phyloP scores from a whole-genome alignment of 1,139 yeast species.

The Wickerhamomyces sp. region DNA sequence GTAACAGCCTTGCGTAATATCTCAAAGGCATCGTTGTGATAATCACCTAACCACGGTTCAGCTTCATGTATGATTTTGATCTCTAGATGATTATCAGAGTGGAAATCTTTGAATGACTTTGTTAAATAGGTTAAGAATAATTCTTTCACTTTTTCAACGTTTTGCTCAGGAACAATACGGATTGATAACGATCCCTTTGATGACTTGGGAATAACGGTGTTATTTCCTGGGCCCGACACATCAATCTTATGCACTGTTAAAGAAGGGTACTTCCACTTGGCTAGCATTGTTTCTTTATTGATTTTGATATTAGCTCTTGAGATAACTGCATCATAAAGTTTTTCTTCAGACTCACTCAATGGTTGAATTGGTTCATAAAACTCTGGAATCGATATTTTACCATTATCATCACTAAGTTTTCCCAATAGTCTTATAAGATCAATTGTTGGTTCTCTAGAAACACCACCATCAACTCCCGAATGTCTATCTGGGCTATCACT shows the following conservation, averaged over 20 bases:
- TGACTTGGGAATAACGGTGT: constrained; percentile 82
- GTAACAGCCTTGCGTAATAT: constrained; percentile 56
- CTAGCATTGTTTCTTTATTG: constrained; percentile 50
- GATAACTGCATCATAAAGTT: constrained; percentile 57
- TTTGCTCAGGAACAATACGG: constrained; percentile 88
- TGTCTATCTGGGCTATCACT: constrained; percentile 85
- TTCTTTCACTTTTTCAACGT: constrained; percentile 51
- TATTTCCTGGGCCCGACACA: constrained; percentile 87
- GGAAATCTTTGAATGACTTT: constrained; percentile 40
- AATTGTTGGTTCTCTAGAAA: constrained; percentile 81
- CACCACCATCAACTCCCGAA: constrained; percentile 96
- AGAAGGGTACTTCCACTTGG: constrained; percentile 92
- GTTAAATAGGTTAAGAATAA: constrained; percentile 45
- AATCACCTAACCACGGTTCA: constrained; percentile 95
- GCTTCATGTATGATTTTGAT: constrained; percentile 74
- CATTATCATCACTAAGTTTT: constrained; percentile 52
- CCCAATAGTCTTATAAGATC: constrained; percentile 74
- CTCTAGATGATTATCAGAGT: constrained; percentile 56
- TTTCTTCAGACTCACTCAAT: constrained; percentile 50
- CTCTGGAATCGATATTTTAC: constrained; percentile 60
- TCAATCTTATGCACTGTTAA: constrained; percentile 81
- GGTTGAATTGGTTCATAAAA: constrained; percentile 66
- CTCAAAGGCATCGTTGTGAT: constrained; percentile 66
- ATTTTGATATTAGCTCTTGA: constrained; percentile 35
- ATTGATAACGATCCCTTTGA: constrained; percentile 77